Conservation (phyloP, 139 green algal species). For the Closterium sp. region DNA sequence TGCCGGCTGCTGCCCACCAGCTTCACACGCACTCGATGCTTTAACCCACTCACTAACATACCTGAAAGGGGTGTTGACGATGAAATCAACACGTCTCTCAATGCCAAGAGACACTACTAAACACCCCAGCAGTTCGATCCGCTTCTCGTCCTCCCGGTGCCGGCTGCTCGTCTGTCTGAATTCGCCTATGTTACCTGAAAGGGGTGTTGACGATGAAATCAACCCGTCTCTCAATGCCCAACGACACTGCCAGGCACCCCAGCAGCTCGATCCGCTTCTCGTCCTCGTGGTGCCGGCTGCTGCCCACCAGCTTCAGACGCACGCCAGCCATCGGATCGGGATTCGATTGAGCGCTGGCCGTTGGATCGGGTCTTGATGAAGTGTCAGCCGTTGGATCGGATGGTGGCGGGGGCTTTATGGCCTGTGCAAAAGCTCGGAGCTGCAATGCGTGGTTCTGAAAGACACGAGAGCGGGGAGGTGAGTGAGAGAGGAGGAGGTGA, state of each 20-base stretch:
- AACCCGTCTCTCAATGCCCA: slow-evolving; percentile 44
- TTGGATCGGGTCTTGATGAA: too few species aligned
- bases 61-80: too few species aligned
- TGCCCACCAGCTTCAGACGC: slow-evolving; percentile 43
- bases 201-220: slow-evolving; percentile 72
- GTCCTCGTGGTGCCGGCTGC: slow-evolving; percentile 35
- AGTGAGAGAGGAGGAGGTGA: neutral
- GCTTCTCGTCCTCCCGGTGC: too few species aligned
- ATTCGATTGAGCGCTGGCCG: neutral
- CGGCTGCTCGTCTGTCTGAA: too few species aligned
- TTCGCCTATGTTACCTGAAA: too few species aligned
- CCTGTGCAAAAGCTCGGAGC: slow-evolving; percentile 18
- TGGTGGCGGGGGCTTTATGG: neutral
- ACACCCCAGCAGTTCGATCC: too few species aligned
- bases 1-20: slow-evolving; percentile 41
- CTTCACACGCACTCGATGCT: slow-evolving; percentile 19
- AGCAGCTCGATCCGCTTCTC: slow-evolving; percentile 18
- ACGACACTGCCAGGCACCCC: slow-evolving; percentile 17
- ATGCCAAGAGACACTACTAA: too few species aligned
- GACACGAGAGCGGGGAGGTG: neutral
- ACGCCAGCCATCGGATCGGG: neutral
- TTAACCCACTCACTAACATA: too few species aligned
- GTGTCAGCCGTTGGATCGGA: neutral
- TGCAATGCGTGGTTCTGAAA: slow-evolving; percentile 28
- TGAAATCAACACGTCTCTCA: too few species aligned